Conservation (phyloP, 202 grass and related monocot genomes). For the Digitaria exilis region DNA sequence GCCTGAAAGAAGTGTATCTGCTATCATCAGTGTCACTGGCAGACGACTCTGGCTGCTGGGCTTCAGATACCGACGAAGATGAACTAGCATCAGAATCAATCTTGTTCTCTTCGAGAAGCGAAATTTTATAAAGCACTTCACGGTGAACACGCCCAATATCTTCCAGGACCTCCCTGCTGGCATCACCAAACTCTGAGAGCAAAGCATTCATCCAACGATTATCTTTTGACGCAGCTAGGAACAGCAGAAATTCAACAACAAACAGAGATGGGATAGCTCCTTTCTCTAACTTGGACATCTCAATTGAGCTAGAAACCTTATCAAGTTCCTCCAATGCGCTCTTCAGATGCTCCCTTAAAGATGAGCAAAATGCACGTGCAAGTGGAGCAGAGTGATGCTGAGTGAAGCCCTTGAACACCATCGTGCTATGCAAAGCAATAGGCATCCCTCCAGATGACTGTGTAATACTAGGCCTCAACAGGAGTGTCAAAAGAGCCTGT, state of each 20-base stretch:
- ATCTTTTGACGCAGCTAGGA: slow-evolving; percentile 92
- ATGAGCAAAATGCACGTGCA: slow-evolving; percentile 85
- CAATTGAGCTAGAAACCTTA: slow-evolving; percentile 57
- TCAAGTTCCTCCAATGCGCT: slow-evolving; percentile 72
- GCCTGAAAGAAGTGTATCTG: slow-evolving; percentile 85
- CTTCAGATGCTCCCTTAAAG: slow-evolving; percentile 79
- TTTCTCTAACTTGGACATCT: slow-evolving; percentile 52
- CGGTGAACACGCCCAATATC: slow-evolving; percentile 87
- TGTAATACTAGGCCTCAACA: slow-evolving; percentile 93
- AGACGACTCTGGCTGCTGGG: slow-evolving; percentile 47
- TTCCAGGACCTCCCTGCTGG: slow-evolving; percentile 83
- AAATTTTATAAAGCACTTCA: slow-evolving; percentile 85
- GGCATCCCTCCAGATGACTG: slow-evolving; percentile 98
- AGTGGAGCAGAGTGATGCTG: slow-evolving; percentile 95
- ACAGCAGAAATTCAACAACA: slow-evolving; percentile 95
- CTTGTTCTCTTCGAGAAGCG: slow-evolving; percentile 83
- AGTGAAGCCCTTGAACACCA: slow-evolving; percentile 98
- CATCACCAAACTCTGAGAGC: slow-evolving; percentile 88
- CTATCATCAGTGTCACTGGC: slow-evolving; percentile 63
- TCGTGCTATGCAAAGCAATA: slow-evolving; percentile 98
- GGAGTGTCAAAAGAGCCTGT: slow-evolving; percentile 75
- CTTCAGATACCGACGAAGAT: slow-evolving; percentile 56
- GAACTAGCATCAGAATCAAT: slow-evolving; percentile 52
- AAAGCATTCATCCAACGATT: slow-evolving; percentile 97
- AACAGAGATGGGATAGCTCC: slow-evolving; percentile 71